These are phyloP conservation scores for Xylariales sp. DNA, from an alignment of 2,329 filamentous ascomycete genomes.

Conservation along the genomic window DNA sequence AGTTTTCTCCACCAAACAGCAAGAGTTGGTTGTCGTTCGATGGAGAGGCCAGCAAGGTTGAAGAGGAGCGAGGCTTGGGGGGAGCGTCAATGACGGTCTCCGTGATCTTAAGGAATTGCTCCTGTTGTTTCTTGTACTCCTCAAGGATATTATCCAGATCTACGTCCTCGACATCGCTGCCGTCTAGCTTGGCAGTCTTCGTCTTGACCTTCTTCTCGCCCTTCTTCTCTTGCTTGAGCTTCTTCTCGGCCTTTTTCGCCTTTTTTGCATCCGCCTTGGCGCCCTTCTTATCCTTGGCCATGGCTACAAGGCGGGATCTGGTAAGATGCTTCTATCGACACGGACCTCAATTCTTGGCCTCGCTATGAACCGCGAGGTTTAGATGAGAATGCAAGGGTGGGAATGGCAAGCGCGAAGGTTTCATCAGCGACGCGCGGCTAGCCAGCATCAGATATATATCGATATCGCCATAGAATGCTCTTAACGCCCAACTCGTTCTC, in stretches of 20 bases:
- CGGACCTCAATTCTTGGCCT: no score
- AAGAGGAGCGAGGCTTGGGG: constrained; percentile 73
- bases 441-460: no score
- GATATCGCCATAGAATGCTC: no score
- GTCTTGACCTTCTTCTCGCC: constrained; percentile 78
- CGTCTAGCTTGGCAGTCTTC: constrained; percentile 66
- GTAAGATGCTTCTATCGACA: no score
- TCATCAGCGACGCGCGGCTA: no score
- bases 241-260: constrained; percentile 55
- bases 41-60: constrained; percentile 80
- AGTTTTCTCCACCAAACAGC: constrained; percentile 92
- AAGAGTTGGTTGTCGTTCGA: constrained; percentile 83
- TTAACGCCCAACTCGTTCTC: no score
- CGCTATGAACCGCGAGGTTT: no score
- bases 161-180: constrained; percentile 86
- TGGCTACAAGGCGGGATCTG: no score
- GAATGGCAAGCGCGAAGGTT: no score
- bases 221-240: constrained; percentile 81
- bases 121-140: constrained; percentile 88
- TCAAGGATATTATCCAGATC: constrained; percentile 92
- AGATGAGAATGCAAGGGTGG: no score
- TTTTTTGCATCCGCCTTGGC: constrained; percentile 36
- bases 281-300: constrained; percentile 42
- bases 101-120: constrained; percentile 89
- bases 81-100: constrained; percentile 68